Evolutionary conservation across 1,139 yeast species (phyloP).

Genomic region (Kazachstania sp.): DNA sequence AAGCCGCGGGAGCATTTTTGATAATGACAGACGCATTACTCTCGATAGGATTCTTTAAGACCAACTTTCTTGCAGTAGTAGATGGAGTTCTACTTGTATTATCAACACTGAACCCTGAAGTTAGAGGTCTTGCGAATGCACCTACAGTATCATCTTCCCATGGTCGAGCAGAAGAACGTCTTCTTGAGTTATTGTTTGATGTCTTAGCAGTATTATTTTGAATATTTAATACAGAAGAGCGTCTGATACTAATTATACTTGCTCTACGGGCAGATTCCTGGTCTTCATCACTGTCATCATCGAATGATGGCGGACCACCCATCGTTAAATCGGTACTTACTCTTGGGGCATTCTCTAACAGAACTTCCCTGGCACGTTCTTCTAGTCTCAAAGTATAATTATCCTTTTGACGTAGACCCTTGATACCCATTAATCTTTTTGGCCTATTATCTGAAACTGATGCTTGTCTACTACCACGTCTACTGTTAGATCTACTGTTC

Average conservation of each 20-base stretch:
- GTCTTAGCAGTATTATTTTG: background rate
- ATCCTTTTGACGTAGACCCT: slow-evolving; percentile 1
- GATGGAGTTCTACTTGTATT: background rate
- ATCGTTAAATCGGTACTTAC: background rate
- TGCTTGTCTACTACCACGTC: background rate
- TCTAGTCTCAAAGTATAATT: background rate
- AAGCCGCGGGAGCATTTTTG: background rate
- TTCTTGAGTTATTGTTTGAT: background rate
- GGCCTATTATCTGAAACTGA: background rate
- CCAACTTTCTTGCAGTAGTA: too few species aligned
- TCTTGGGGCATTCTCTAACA: background rate
- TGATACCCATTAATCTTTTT: background rate
- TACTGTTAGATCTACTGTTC: background rate
- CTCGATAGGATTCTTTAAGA: background rate
- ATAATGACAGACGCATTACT: background rate
- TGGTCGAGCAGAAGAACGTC: background rate
- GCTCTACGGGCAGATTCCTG: background rate
- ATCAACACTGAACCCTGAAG: background rate
- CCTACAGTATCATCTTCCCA: background rate
- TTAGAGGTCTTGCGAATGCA: background rate
- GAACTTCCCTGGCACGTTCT: background rate
- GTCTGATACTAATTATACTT: background rate
- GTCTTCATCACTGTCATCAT: background rate
- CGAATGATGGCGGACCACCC: background rate
- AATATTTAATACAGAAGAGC: background rate